These are phyloP conservation scores for Termitomyces sp. DNA, from an alignment of 1,284 basidiomycete species.

Conservation along the genomic window DNA sequence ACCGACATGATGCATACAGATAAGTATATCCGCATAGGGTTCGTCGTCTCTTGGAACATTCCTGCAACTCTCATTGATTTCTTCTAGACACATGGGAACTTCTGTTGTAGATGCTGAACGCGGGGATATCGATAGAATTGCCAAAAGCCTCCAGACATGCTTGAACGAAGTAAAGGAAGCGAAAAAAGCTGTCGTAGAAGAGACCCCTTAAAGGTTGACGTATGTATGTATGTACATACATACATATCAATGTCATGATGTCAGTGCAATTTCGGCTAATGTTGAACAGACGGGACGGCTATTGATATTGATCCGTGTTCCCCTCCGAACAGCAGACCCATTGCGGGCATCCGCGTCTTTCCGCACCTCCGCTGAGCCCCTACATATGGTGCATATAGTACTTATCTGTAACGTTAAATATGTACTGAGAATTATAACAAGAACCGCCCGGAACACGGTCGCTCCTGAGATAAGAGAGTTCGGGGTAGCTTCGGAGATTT, in stretches of 20 bases:
- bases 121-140: conserved; percentile 75
- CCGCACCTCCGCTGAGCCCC: neutral
- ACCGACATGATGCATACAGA: conserved; percentile 30
- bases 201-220: neutral
- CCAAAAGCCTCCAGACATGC: conserved; percentile 1
- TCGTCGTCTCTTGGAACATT: conserved; percentile 20
- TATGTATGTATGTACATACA: neutral
- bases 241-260: too few species aligned
- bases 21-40: conserved; percentile 79
- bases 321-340: neutral
- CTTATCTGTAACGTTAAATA: too few species aligned
- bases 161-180: conserved; percentile 13
- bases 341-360: conserved; percentile 13
- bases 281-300: too few species aligned
- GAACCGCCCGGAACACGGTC: neutral
- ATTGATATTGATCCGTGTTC: conserved; percentile 14
- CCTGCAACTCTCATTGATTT: neutral
- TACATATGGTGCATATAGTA: too few species aligned
- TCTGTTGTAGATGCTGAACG: conserved; percentile 69
- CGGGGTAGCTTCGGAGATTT: conserved; percentile 1
- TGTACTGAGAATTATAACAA: neutral
- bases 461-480: neutral
- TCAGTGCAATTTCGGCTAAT: too few species aligned
- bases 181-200: conserved; percentile 12
- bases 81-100: conserved; percentile 81